phyloP scores from a whole-genome alignment of 495 filamentous ascomycete species.

The Alectoria sarmentosa region DNA sequence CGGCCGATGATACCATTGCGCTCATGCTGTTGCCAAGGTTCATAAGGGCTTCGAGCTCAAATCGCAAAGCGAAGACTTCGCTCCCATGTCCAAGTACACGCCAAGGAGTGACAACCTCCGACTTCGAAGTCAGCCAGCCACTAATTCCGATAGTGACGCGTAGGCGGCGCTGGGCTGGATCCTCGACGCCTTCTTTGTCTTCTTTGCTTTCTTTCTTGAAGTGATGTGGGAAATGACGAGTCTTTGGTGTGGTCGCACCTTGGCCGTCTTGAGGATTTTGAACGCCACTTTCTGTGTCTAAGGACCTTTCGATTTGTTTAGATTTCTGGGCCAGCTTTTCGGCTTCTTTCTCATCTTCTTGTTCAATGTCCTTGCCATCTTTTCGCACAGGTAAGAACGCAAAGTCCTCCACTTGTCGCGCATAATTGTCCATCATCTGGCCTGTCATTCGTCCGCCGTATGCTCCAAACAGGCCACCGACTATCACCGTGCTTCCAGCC shows the following conservation, averaged over 20 bases:
- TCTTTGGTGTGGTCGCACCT: background rate
- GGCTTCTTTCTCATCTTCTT: constrained; percentile 16
- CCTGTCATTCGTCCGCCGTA: constrained; percentile 81
- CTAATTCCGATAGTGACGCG: constrained; percentile 76
- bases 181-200: constrained; percentile 17
- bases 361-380: constrained; percentile 32
- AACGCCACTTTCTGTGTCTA: constrained; percentile 7
- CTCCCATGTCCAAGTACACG: constrained; percentile 58
- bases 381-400: constrained; percentile 65
- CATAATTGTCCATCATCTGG: constrained; percentile 80
- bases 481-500: constrained; percentile 65
- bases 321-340: constrained; percentile 29
- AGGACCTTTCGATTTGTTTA: constrained; percentile 3
- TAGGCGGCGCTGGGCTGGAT: constrained; percentile 49
- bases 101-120: constrained; percentile 72
- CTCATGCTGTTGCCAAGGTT: constrained; percentile 72
- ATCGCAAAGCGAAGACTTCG: constrained; percentile 79
- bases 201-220: constrained; percentile 20
- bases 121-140: constrained; percentile 70
- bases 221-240: background rate
- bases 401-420: constrained; percentile 82
- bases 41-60: constrained; percentile 69
- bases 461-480: constrained; percentile 81
- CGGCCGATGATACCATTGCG: constrained; percentile 64
- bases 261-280: constrained; percentile 10